Conservation (phyloP, 1,284 basidiomycete genomes). For the Amylostereum areolatum region DNA sequence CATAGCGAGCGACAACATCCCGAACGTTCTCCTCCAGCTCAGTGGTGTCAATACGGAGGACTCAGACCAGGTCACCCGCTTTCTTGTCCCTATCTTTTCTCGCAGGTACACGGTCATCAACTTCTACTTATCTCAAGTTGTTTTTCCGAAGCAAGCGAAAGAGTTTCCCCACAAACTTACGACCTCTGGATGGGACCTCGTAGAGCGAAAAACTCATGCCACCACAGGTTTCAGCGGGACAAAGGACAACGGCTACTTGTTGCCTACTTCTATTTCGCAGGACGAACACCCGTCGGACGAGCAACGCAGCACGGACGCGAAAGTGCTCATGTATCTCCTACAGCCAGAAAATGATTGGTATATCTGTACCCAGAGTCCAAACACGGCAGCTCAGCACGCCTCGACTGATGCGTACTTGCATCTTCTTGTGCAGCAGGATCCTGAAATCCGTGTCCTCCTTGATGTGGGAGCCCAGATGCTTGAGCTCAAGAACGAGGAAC, state of each 20-base stretch:
- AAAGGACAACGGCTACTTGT: conserved; percentile 44
- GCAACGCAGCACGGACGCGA: conserved; percentile 43
- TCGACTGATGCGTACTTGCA: conserved; percentile 25
- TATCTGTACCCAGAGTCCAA: conserved; percentile 12
- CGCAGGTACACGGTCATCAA: conserved; percentile 36
- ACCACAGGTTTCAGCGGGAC: conserved; percentile 55
- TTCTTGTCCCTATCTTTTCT: conserved; percentile 30
- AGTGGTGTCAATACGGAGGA: conserved; percentile 39
- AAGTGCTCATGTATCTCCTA: conserved; percentile 38
- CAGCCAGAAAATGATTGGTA: conserved; percentile 23
- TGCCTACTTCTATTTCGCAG: conserved; percentile 42
- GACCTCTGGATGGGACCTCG: conserved; percentile 50
- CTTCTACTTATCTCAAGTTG: conserved; percentile 43
- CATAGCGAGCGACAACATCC: conserved; percentile 16
- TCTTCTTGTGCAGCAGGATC: conserved; percentile 25
- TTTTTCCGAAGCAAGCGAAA: conserved; percentile 44
- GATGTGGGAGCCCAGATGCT: conserved; percentile 56
- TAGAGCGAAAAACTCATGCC: conserved; percentile 26
- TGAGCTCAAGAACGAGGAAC: conserved; percentile 37
- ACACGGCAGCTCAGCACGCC: conserved; percentile 28
- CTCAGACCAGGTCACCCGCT: conserved; percentile 23
- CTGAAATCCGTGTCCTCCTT: conserved; percentile 38
- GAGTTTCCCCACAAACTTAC: conserved; percentile 42
- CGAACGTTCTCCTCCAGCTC: conserved; percentile 23
- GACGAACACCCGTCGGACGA: conserved; percentile 30